Base-by-base conservation (phyloP, 306 rosid species). In the Rosa lucieae region DNA sequence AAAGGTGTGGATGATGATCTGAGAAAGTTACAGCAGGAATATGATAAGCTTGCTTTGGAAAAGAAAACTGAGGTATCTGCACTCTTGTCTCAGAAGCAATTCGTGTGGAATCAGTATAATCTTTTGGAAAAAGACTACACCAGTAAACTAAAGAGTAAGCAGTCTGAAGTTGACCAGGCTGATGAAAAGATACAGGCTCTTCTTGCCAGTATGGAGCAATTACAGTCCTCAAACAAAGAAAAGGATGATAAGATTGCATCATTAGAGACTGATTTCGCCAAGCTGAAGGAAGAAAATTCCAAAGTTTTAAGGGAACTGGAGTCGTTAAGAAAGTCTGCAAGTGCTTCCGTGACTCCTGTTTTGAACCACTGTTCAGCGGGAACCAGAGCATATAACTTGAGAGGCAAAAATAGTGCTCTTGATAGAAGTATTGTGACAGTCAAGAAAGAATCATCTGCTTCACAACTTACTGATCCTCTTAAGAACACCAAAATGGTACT, bases 51-150 rank as follows among this genome's bases (percentile, higher is more conserved):
- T 83, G 79, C 78, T 53, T 74, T 61, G 26, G 94, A 90, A 58
- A 90, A 84, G 84, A 72, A 71, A 81, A 85, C 87, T 0, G 94
- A 90, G 85, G 81, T 88, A 71, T 82, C 88, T 6, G 87, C 94
- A 40, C 87, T 94, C 26, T 66, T 89, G 88, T 83, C 91, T 8
- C 96, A 92, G 89, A 92, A 94, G 85, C 78, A 81, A n/a, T 94
- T 94, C 59, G 91, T 88, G 44, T 91, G 97, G 98, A 92, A 94
- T 77, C 98, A 90, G 39, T 92, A 85, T 81, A 84, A 80, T 21
- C 74, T 86, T 77, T 81, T 89, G 97, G 98, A 94, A 76, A 83
- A 74, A 0, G 88, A 90, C 35, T 89, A 77, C 67, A 17, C 42
- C 6, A 35, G 74, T 61, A 94, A 90, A 80, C 84, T 92, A 80